Evolutionary conservation across 306 rosid species (phyloP).

Genomic region (Calophaca sinica): DNA sequence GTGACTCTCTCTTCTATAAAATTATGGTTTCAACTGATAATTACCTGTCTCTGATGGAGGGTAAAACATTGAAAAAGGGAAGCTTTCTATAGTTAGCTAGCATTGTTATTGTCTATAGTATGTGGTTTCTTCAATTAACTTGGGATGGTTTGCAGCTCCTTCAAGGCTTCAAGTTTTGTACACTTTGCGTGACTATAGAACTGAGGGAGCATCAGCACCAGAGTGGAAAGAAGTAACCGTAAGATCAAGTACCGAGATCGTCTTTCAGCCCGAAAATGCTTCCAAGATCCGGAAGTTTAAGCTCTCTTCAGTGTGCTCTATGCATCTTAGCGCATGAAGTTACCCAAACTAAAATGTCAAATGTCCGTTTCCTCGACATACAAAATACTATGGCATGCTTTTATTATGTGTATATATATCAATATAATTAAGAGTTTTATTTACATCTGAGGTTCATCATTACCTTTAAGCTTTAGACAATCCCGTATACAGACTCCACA

Average conservation of each 20-base stretch:
- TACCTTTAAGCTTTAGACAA: background rate
- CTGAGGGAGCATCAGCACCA: constrained; percentile 67
- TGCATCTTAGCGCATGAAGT: constrained; percentile 79
- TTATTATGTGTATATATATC: constrained; percentile 23
- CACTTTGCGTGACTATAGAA: constrained; percentile 73
- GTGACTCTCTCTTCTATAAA: constrained; percentile 26
- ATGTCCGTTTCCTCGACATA: background rate
- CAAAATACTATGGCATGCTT: background rate
- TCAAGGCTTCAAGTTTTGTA: constrained; percentile 82
- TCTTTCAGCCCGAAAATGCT: constrained; percentile 70
- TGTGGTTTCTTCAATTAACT: constrained; percentile 41
- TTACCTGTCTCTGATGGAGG: constrained; percentile 27
- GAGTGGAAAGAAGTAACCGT: constrained; percentile 80
- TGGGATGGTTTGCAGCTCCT: constrained; percentile 66
- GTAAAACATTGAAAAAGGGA: constrained; percentile 27
- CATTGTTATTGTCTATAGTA: constrained; percentile 3
- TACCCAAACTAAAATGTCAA: constrained; percentile 13
- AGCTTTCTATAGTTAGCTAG: constrained; percentile 12
- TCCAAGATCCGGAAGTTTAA: constrained; percentile 70
- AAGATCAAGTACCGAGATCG: constrained; percentile 79
- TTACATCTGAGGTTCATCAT: background rate
- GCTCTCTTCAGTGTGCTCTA: constrained; percentile 73
- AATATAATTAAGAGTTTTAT: constrained; percentile 16
- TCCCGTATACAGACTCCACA: background rate
- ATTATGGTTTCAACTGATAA: constrained; percentile 29